A percentile compares a stretch with the other conserved stretches of the same genome.
Evolutionary conservation across 495 filamentous ascomycete genomes (phyloP).

Genomic region (Tirmania nivea): DNA sequence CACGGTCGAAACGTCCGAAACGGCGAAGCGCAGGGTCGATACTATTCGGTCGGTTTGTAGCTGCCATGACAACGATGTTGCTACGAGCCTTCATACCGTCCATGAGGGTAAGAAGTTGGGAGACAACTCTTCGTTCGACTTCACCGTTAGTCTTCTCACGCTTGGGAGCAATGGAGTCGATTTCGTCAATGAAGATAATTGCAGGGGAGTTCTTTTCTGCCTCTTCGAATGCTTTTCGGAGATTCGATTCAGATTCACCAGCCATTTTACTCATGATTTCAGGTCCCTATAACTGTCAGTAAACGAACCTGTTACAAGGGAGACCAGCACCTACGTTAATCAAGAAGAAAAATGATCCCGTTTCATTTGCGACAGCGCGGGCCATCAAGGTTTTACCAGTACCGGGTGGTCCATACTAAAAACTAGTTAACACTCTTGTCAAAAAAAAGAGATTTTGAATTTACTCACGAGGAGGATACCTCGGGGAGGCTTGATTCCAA

Average conservation of each 20-base stretch:
- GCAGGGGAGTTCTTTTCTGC: slow-evolving; percentile 98
- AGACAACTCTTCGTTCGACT: slow-evolving; percentile 94
- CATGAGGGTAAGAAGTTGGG: slow-evolving; percentile 93
- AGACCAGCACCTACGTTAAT: slow-evolving; percentile 47
- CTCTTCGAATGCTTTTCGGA: slow-evolving; percentile 95
- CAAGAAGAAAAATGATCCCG: slow-evolving; percentile 95
- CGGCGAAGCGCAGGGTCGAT: slow-evolving; percentile 94
- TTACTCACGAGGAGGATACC: slow-evolving; percentile 60
- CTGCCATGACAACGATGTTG: slow-evolving; percentile 97
- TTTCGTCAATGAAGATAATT: slow-evolving; percentile 99
- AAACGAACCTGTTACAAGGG: background rate
- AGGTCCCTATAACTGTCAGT: slow-evolving; percentile 22
- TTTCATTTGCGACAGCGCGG: slow-evolving; percentile 95
- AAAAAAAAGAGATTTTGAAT: background rate
- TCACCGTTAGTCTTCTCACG: slow-evolving; percentile 99
- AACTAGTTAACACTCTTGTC: background rate
- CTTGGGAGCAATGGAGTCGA: slow-evolving; percentile 96
- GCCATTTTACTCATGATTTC: slow-evolving; percentile 99
- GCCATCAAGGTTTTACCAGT: slow-evolving; percentile 99
- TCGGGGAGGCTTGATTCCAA: slow-evolving; percentile 97
- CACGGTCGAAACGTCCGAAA: slow-evolving; percentile 94
- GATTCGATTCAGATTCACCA: slow-evolving; percentile 92
- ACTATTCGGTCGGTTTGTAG: slow-evolving; percentile 92
- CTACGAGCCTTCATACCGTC: slow-evolving; percentile 98
- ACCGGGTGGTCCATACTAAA: slow-evolving; percentile 70